Percentiles rank a stretch among this genome's conserved stretches.
Evolutionary conservation across 768 basidiomycete genomes (phyloP).

Genomic region (Mycena metata): DNA sequence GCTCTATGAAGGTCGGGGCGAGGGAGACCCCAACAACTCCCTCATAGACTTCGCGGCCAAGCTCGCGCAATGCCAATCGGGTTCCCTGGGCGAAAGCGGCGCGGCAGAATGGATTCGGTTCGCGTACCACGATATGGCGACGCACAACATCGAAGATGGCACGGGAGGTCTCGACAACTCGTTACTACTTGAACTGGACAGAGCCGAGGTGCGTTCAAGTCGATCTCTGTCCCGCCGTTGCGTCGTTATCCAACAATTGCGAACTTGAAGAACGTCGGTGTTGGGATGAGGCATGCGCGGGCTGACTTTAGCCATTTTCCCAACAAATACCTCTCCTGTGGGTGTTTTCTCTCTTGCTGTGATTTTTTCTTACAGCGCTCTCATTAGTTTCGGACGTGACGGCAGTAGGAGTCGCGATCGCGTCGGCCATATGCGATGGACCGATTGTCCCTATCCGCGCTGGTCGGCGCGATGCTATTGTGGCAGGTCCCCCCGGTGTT

Average conservation of each 20-base stretch:
- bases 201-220: slow-evolving; percentile 27
- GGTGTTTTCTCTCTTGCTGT: slow-evolving; percentile 2
- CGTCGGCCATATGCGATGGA: slow-evolving; percentile 26
- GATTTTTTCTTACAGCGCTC: slow-evolving; percentile 7
- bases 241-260: slow-evolving; percentile 2
- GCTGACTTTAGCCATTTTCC: slow-evolving; percentile 28
- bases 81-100: slow-evolving; percentile 14
- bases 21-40: slow-evolving; percentile 20
- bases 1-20: slow-evolving; percentile 27
- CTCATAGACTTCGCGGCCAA: slow-evolving; percentile 27
- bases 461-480: slow-evolving; percentile 25
- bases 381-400: slow-evolving; percentile 27
- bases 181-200: slow-evolving; percentile 24
- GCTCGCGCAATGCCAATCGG: slow-evolving; percentile 25
- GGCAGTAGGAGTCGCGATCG: slow-evolving; percentile 30
- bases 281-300: slow-evolving; percentile 23
- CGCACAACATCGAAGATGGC: slow-evolving; percentile 27
- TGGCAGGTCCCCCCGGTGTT: slow-evolving; percentile 26
- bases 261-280: slow-evolving; percentile 28
- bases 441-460: slow-evolving; percentile 30
- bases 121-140: slow-evolving; percentile 31
- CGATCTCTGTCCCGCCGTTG: slow-evolving; percentile 1
- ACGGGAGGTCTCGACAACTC: slow-evolving; percentile 31
- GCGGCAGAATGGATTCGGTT: slow-evolving; percentile 34
- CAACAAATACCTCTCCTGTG: slow-evolving; percentile 32